Conservation (phyloP, 352 stramenopile genomes). For the Phytopythium kandeliae region DNA sequence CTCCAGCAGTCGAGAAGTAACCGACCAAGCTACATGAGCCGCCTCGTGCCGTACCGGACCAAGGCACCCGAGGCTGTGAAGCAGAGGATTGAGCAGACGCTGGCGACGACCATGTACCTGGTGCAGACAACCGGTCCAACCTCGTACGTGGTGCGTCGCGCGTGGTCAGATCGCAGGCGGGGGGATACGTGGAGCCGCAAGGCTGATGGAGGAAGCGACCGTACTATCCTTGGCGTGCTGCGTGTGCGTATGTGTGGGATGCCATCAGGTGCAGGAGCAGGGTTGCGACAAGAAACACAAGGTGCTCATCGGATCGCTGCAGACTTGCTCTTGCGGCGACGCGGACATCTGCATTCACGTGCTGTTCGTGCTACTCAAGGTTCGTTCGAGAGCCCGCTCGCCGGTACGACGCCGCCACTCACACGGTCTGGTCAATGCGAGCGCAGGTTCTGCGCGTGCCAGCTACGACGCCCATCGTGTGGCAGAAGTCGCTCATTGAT, state of each 20-base stretch:
- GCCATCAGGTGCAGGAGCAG: conserved; percentile 62
- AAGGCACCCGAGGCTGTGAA: conserved; percentile 46
- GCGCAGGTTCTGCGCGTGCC: conserved; percentile 61
- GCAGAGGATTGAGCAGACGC: conserved; percentile 59
- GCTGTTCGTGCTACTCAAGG: conserved; percentile 86
- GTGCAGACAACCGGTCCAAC: conserved; percentile 74
- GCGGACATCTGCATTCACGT: conserved; percentile 78
- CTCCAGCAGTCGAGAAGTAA: too few species aligned
- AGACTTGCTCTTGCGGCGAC: conserved; percentile 71
- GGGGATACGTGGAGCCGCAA: not conserved
- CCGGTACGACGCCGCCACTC: too few species aligned
- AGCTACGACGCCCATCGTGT: conserved; percentile 58
- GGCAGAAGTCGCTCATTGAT: conserved; percentile 83
- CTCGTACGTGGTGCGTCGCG: conserved; percentile 54
- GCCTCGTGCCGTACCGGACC: conserved; percentile 51
- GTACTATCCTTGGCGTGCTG: too few species aligned
- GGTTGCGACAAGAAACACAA: conserved; percentile 68
- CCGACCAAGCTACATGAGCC: too few species aligned
- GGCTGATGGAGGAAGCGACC: not conserved
- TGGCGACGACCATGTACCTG: conserved; percentile 70
- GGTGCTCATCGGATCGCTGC: conserved; percentile 65
- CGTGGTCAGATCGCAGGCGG: conserved; percentile 5
- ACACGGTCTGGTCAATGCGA: too few species aligned
- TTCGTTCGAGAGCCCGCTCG: conserved; percentile 1
- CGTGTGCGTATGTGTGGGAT: too few species aligned